Evolutionary conservation across 176 grass and related monocot species (phyloP), one percentile per base, ranked within the genome.

Genomic region (Eragrostis curvula): DNA sequence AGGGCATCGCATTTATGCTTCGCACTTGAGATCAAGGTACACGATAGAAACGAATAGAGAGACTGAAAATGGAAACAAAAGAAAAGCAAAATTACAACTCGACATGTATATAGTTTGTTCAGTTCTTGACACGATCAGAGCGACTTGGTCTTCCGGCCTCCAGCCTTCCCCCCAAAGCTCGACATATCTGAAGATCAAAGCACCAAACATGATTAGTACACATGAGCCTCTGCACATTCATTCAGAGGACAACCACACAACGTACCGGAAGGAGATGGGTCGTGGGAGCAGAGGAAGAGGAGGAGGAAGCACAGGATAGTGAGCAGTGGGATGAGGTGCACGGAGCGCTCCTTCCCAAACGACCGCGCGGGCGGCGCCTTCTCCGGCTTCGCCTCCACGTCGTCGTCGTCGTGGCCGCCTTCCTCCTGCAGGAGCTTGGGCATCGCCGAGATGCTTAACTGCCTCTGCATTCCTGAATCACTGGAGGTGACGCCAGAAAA

Each of bases 271-370:
- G 28, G 4, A 13, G 79, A 86, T 17, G 83, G 73, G 29, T 17
- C 66, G 40, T 89, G 88, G 23, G 88, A 86, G 41, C 66, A 71
- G 66, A 90, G 72, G 78, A 89, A 86, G 88, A 90, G 78, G 40
- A 89, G 11, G 65, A 90, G 6, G 83, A 86, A 86, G 83, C 83
- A 90, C 3, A 86, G 47, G 28, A 78, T 6, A 41, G 52, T 58
- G 73, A 89, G 24, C 41, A 89, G 72, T 47, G 83, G 88, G 29
- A 86, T 50, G 66, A 89, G 79, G 78, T 89, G 88, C 20, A 86
- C 67, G 79, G 57, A 77, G 3, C 88, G 66, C 30, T 73, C 83
- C 48, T 42, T 45, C 23, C n/a, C 66, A 2, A 52, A 24, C 82
- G 56, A 0, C 63, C 82, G 52, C 43, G 6, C 46, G 0, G 46